phyloP scores from a whole-genome alignment of 495 filamentous ascomycete species.

The Penicillium bovifimosum region DNA sequence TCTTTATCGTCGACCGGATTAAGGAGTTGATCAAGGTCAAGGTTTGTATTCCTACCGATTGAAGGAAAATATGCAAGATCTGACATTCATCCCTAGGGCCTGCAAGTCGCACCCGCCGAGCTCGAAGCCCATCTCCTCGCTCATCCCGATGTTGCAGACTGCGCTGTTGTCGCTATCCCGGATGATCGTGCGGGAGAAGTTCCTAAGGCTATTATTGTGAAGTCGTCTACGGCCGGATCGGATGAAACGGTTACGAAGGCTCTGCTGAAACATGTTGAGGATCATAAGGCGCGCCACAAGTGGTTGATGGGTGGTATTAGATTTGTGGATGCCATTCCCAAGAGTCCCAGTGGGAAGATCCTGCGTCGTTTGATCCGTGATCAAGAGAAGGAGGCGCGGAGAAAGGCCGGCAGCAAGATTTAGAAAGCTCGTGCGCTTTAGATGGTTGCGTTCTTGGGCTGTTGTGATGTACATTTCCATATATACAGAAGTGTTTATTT shows the following conservation, averaged over 20 bases:
- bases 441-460: no score
- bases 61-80: background rate
- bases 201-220: constrained; percentile 85
- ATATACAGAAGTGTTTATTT: no score
- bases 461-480: no score
- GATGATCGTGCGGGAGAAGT: constrained; percentile 73
- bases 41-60: constrained; percentile 39
- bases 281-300: constrained; percentile 83
- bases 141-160: constrained; percentile 75
- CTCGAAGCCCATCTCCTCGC: constrained; percentile 83
- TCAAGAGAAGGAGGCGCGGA: constrained; percentile 64
- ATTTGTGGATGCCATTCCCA: constrained; percentile 73
- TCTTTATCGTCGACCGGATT: constrained; percentile 81
- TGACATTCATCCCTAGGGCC: constrained; percentile 47
- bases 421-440: constrained; percentile 16
- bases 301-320: constrained; percentile 81
- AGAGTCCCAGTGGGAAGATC: constrained; percentile 93
- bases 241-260: constrained; percentile 58
- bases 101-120: constrained; percentile 89
- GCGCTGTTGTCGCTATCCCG: constrained; percentile 74
- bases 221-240: constrained; percentile 52
- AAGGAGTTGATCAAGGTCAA: constrained; percentile 96
- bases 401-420: constrained; percentile 55
- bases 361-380: constrained; percentile 75
- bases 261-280: constrained; percentile 71